Conservation (phyloP, 371 early-diverging fungal species). For the Syncephalastrum racemosum region DNA sequence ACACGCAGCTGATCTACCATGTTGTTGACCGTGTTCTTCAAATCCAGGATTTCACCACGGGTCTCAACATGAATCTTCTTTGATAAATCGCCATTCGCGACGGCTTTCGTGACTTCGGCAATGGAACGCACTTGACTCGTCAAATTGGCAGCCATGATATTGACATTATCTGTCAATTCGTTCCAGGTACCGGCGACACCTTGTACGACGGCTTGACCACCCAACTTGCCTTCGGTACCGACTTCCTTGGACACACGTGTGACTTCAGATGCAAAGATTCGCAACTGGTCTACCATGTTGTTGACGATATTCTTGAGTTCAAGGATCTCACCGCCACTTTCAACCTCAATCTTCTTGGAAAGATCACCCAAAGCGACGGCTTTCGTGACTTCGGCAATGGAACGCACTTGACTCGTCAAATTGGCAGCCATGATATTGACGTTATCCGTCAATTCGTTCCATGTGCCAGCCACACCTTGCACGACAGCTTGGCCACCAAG, state of each 20-base stretch:
- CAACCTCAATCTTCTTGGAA: constrained; percentile 23
- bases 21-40: constrained; percentile 63
- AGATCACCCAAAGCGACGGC: constrained; percentile 35
- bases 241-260: constrained; percentile 60
- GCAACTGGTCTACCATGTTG: constrained; percentile 30
- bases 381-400: constrained; percentile 26
- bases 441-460: constrained; percentile 45
- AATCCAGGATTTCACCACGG: constrained; percentile 57
- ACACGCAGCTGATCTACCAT: constrained; percentile 54
- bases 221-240: constrained; percentile 59
- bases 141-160: constrained; percentile 56
- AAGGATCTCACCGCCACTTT: constrained; percentile 25
- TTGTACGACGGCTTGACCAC: constrained; percentile 49
- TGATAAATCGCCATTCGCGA: constrained; percentile 62
- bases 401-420: constrained; percentile 30
- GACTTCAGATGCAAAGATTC: constrained; percentile 57
- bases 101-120: constrained; percentile 59
- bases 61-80: constrained; percentile 56
- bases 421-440: constrained; percentile 39
- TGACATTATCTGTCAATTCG: constrained; percentile 62
- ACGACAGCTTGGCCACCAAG: constrained; percentile 51
- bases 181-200: constrained; percentile 64
- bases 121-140: constrained; percentile 68
- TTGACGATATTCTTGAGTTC: constrained; percentile 24
- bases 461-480: constrained; percentile 33